Base-by-base conservation (phyloP, 345 rosid genomes). In the Limnanthes douglasii region DNA sequence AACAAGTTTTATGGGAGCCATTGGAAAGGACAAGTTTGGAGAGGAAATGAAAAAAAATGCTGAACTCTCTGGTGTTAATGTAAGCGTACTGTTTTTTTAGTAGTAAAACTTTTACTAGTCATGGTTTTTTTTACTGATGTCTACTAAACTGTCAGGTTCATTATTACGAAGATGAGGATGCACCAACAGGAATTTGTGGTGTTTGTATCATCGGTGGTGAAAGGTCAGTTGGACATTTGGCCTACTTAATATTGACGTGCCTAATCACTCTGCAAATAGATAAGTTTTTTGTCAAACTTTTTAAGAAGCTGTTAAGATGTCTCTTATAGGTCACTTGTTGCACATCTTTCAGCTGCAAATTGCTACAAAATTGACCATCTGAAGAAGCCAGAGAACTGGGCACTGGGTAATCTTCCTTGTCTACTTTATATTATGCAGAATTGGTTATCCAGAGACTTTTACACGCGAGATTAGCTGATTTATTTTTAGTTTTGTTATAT, bases 121-220 rank as follows among this genome's bases (percentile, higher is more conserved):
- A n/a, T n/a, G n/a, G n/a, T n/a, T n/a, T n/a, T n/a, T n/a, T n/a
- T n/a, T n/a, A n/a, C n/a, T n/a, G n/a, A n/a, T n/a, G n/a, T n/a
- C n/a, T n/a, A n/a, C 5, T 45, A n/a, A n/a, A 28, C 2, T 10
- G 24, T 48, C 49, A 84, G 95, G 92, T 80, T 7, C 94, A 75
- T 19, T 90, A 90, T 52, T 62, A 62, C 1, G 94, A 77, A 71
- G 95, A 90, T 56, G 94, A 75, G 48, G 14, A 75, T 54, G 49
- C 81, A 13, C 60, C 80, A 28, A 90, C 95, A 0, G 98, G 98
- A 51, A 84, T 95, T n/a, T 90, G 98, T 51, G 94, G 75, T 37
- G 95, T 84, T 46, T 90, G 94, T 66, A 92, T 90, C 40, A 57
- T 77, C 5, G 98, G 95, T 43, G 98, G 98, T 61, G 98, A 90